Base-by-base conservation (phyloP, 1,139 yeast species). In the Pneumocystis sp. region DNA sequence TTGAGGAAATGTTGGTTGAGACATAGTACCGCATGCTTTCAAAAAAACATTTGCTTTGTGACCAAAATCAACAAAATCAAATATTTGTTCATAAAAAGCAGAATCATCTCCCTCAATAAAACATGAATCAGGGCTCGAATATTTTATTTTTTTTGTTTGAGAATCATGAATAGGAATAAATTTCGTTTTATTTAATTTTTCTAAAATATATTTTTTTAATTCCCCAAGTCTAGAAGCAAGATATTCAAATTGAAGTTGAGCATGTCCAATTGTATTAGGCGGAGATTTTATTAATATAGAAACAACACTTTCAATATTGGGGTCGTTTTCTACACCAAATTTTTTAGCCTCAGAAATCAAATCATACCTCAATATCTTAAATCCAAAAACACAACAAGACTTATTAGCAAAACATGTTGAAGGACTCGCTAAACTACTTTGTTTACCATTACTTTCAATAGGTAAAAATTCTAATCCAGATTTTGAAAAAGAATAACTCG, bases 1-100 rank as follows among this genome's bases (percentile, higher is more conserved):
- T 64, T 77, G 78, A 2, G 67, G 56, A 4, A 74, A 67, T 19
- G 71, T 71, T 0, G 80, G 80, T 50, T 72, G 69, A 34, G 73
- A 72, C 12, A 77, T 68, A 3, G 76, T 76, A 1, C 80, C 80
- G 12, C 76, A 69, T 17, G 67, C 66, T 7, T 68, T 67, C 61
- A 77, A 68, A 67, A 77, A 77, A 0, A 77, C 75, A 15, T 68
- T 68, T 1, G 74, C 73, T 3, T 70, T 66, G 1, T 69, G 65
- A 1, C 74, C 69, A 61, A 72, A 68, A n/a, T 65, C 63, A 42
- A 72, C 70, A 67, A 71, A 74, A 63, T 73, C 74, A 64, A 76
- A 75, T 64, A 75, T 71, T 34, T 70, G 71, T n/a, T 68, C 67
- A 66, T 71, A 73, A 62, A 74, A 71, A 29, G 67, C 59, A 25